These are phyloP conservation scores for Silene vulgaris DNA, from an alignment of 179 eudicot species.

Conservation along the genomic window DNA sequence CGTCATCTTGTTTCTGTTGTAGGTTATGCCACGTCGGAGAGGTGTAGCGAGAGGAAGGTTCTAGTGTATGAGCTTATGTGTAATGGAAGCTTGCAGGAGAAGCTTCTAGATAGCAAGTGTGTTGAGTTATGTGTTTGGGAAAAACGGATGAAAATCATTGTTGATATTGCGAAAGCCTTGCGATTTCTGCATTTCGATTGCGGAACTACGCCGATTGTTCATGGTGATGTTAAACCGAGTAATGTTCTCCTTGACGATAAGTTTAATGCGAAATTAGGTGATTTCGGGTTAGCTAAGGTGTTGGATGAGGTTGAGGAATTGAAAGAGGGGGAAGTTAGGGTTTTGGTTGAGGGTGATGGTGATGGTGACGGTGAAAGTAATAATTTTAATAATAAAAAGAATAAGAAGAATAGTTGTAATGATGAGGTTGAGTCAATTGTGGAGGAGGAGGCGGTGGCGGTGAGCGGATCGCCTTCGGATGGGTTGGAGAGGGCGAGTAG, in stretches of 20 bases:
- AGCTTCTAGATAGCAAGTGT: conserved; percentile 55
- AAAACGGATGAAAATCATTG: conserved; percentile 40
- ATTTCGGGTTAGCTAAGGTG: conserved; percentile 65
- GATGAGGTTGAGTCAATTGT: conserved; percentile 21
- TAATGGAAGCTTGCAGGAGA: conserved; percentile 83
- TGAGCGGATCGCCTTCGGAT: conserved; percentile 53
- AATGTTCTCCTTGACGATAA: conserved; percentile 57
- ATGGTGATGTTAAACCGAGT: conserved; percentile 86
- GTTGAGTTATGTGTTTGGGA: conserved; percentile 54
- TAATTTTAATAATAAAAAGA: background rate
- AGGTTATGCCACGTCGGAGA: conserved; percentile 50
- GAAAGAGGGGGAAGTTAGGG: conserved; percentile 22
- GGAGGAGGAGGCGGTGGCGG: conserved; percentile 34
- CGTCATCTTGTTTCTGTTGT: conserved; percentile 50
- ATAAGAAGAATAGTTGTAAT: conserved; percentile 14
- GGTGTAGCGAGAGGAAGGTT: conserved; percentile 28
- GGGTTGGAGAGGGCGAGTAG: conserved; percentile 58
- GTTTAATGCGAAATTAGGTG: conserved; percentile 73
- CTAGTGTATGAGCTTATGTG: conserved; percentile 71
- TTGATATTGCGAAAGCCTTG: conserved; percentile 54
- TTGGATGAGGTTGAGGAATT: conserved; percentile 25
- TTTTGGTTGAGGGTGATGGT: conserved; percentile 31
- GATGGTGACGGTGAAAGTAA: conserved; percentile 32
- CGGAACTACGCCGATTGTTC: conserved; percentile 54
- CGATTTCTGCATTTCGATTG: conserved; percentile 52